These are phyloP conservation scores for Lunularia cruciata DNA, from an alignment of 225 moss, liverwort and hornwort genomes.

Conservation along the genomic window DNA sequence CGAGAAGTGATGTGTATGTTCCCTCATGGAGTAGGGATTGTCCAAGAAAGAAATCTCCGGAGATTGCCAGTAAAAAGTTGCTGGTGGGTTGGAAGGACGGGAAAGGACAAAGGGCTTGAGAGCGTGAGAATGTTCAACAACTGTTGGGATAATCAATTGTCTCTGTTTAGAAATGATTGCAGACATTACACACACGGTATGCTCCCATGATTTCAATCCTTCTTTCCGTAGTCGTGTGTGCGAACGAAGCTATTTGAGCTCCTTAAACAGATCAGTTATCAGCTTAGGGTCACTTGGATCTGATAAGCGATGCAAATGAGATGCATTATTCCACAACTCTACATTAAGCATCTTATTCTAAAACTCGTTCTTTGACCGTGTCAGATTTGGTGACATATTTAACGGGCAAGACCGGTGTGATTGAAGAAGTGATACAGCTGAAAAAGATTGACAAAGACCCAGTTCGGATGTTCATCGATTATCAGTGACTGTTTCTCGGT, in stretches of 20 bases:
- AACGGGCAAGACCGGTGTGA: slow-evolving; percentile 16
- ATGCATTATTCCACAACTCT: no score
- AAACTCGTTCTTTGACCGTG: not conserved
- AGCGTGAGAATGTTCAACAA: slow-evolving; percentile 34
- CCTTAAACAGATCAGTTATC: not conserved
- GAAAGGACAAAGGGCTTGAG: slow-evolving; percentile 15
- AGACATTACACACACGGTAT: slow-evolving; percentile 39
- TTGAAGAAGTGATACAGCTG: slow-evolving; percentile 6
- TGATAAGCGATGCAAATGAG: no score
- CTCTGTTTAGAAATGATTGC: slow-evolving; percentile 38
- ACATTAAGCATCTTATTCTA: not conserved
- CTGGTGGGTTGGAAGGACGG: slow-evolving; percentile 42
- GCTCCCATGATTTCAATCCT: not conserved
- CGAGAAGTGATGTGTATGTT: not conserved
- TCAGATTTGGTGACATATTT: slow-evolving; percentile 24
- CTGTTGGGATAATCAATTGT: slow-evolving; percentile 31
- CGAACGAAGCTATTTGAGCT: not conserved
- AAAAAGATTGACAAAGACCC: slow-evolving; percentile 5
- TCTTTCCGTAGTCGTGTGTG: not conserved
- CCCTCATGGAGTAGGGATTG: slow-evolving; percentile 17
- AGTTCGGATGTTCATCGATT: not conserved
- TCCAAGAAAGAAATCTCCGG: slow-evolving; percentile 34
- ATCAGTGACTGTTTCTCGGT: slow-evolving; percentile 4
- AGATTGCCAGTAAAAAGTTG: slow-evolving; percentile 28
- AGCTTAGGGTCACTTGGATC: no score